Conservation (phyloP, 805 yeast species). For the Trichomonascus vanleenenianus region DNA sequence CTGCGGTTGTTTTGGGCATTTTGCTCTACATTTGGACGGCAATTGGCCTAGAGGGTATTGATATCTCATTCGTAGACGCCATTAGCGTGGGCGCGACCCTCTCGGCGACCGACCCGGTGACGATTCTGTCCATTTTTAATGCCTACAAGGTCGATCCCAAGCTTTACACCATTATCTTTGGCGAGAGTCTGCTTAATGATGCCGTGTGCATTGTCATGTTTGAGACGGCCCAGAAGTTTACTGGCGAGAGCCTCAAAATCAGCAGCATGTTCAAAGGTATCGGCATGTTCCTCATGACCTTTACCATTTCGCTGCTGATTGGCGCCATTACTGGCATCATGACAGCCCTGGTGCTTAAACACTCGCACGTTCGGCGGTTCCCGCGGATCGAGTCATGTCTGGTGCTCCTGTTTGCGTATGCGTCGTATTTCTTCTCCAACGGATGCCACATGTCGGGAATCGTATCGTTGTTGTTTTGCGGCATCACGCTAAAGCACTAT, state of each 20-base stretch:
- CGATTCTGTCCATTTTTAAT: conserved; percentile 90
- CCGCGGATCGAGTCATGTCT: conserved; percentile 97
- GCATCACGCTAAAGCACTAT: conserved; percentile 92
- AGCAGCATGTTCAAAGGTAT: conserved; percentile 70
- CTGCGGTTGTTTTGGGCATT: conserved; percentile 85
- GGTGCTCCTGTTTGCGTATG: conserved; percentile 85
- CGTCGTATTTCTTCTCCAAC: conserved; percentile 93
- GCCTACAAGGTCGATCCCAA: conserved; percentile 98
- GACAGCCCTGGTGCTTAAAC: conserved; percentile 84
- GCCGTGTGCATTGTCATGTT: conserved; percentile 99
- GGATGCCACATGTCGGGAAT: conserved; percentile 99
- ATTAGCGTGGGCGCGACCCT: conserved; percentile 95
- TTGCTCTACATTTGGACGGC: conserved; percentile 86
- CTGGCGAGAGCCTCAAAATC: conserved; percentile 71
- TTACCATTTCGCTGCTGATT: conserved; percentile 81
- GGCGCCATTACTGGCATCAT: conserved; percentile 84
- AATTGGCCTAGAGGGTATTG: conserved; percentile 80
- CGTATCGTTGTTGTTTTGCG: conserved; percentile 89
- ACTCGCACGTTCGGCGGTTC: conserved; percentile 84
- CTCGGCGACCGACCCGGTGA: conserved; percentile 98
- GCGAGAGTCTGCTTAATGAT: conserved; percentile 91
- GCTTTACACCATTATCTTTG: conserved; percentile 91
- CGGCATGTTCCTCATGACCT: conserved; percentile 87
- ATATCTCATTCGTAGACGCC: conserved; percentile 93
- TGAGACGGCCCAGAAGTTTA: conserved; percentile 95